phyloP scores from a whole-genome alignment of 768 basidiomycete species.

The Thelephora aurantiotincta region DNA sequence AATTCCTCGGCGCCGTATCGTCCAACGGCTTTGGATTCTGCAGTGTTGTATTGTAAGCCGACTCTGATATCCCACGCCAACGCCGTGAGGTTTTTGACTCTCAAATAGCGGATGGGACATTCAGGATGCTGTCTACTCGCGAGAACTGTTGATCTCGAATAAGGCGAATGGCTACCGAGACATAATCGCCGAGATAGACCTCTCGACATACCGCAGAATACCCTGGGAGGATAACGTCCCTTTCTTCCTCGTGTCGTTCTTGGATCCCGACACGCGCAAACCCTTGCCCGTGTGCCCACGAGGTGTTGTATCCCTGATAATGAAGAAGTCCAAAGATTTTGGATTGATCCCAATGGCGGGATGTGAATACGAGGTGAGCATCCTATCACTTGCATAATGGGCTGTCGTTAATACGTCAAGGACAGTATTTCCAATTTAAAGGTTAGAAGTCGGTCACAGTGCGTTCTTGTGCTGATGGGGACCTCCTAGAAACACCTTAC shows the following conservation, averaged over 20 bases:
- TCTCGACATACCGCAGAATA: slow-evolving; percentile 77
- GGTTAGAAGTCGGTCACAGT: slow-evolving; percentile 25
- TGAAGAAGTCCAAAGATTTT: slow-evolving; percentile 29
- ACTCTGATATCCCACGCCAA: slow-evolving; percentile 1
- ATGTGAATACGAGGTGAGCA: slow-evolving; percentile 79
- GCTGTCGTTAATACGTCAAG: slow-evolving; percentile 3
- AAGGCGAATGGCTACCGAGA: slow-evolving; percentile 87
- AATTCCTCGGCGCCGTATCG: slow-evolving; percentile 73
- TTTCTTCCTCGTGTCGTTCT: slow-evolving; percentile 86
- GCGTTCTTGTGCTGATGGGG: background rate
- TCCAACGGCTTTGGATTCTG: slow-evolving; percentile 87
- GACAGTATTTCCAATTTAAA: slow-evolving; percentile 82
- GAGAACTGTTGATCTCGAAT: slow-evolving; percentile 85
- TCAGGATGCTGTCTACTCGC: slow-evolving; percentile 73
- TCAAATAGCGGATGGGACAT: slow-evolving; percentile 74
- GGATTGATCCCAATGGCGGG: slow-evolving; percentile 68
- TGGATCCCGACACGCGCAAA: slow-evolving; percentile 72
- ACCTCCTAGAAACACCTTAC: slow-evolving; percentile 58
- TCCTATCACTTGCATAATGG: background rate
- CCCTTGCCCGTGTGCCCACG: slow-evolving; percentile 79
- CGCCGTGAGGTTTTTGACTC: background rate
- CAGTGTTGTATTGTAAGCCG: slow-evolving; percentile 74
- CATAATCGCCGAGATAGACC: slow-evolving; percentile 73
- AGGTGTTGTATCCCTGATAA: slow-evolving; percentile 52
- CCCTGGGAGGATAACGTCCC: slow-evolving; percentile 88